Base-by-base conservation (phyloP, 2,329 filamentous ascomycete genomes). In the Trichothecium roseum region DNA sequence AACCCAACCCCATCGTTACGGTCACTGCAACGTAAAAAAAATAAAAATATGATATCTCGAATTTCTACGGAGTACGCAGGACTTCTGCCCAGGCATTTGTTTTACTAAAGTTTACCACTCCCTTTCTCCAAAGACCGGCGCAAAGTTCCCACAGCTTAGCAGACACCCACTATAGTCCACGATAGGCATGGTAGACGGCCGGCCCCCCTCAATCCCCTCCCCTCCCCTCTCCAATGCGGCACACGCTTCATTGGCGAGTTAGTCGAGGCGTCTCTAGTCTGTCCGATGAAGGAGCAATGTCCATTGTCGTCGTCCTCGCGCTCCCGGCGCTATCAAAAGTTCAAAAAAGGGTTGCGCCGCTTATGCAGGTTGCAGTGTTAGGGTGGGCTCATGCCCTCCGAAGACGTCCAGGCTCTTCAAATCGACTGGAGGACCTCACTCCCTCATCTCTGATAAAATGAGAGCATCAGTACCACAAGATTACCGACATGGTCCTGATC, bases 301-400 rank as follows among this genome's bases (percentile, higher is more conserved):
- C 28, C 28, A n/a, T 30, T 16, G 30, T 32, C n/a, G 8, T n/a
- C 15, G n/a, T 15, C 7, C 30, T 34, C 32, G 32, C 32, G 16
- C 9, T 35, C 20, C 14, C 17, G 18, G 26, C 32, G 32, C 32
- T 22, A 28, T 35, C 13, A 28, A 16, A 35, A 18, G 32, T 35
- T 22, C 27, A 15, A 27, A 15, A 14, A 20, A 34, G 28, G 41
- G 43, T 44, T 45, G 45, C 41, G 47, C 44, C 46, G 48, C 49
- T 52, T 48, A 53, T 54, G 52, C 52, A 50, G 35, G 40, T 42
- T 51, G 38, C 42, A 48, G 34, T 42, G 43, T 45, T 30, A 24
- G 20, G 20, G 20, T 24, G 20, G 20, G 20, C 20, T 24, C 20
- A 24, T 10, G 6, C 10, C 20, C 20, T 6, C 31, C 10, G 18